phyloP scores from a whole-genome alignment of 1,284 basidiomycete genomes.

The Cutaneotrichosporon sp. region DNA sequence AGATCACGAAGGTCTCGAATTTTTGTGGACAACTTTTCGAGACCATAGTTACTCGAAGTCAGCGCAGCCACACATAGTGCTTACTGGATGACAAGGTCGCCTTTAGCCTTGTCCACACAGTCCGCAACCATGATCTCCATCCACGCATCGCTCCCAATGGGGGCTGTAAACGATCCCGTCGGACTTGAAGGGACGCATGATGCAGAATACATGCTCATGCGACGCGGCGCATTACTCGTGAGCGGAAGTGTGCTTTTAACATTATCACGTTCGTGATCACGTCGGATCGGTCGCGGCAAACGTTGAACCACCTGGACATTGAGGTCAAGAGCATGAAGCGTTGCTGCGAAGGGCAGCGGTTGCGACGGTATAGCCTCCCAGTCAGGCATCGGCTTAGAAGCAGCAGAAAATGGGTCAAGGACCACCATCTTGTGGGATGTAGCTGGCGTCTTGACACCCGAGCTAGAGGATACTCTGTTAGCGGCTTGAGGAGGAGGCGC shows the following conservation, averaged over 20 bases:
- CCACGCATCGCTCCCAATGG: conserved; percentile 39
- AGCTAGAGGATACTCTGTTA: no score
- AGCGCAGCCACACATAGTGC: conserved; percentile 2
- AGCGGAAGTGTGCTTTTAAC: no score
- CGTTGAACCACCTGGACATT: conserved; percentile 11
- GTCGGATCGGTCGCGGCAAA: conserved; percentile 14
- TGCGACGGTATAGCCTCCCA: conserved; percentile 33
- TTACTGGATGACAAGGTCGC: conserved; percentile 30
- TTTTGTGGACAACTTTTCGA: conserved; percentile 32
- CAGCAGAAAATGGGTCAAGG: conserved; percentile 41
- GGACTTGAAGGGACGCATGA: no score
- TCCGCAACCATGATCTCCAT: conserved; percentile 32
- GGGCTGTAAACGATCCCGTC: no score
- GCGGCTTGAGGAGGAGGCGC: no score
- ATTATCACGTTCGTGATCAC: conserved; percentile 9
- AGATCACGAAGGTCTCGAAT: conserved; percentile 42
- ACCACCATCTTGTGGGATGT: conserved; percentile 33
- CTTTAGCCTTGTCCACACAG: conserved; percentile 35
- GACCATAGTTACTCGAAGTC: conserved; percentile 20
- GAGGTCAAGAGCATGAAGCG: conserved; percentile 28
- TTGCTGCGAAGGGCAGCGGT: conserved; percentile 41
- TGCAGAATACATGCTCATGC: no score
- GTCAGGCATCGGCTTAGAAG: conserved; percentile 38
- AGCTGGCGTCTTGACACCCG: no score
- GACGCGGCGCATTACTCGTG: no score